Base-by-base conservation (phyloP, 306 rosid species). In the Luffa acutangula region DNA sequence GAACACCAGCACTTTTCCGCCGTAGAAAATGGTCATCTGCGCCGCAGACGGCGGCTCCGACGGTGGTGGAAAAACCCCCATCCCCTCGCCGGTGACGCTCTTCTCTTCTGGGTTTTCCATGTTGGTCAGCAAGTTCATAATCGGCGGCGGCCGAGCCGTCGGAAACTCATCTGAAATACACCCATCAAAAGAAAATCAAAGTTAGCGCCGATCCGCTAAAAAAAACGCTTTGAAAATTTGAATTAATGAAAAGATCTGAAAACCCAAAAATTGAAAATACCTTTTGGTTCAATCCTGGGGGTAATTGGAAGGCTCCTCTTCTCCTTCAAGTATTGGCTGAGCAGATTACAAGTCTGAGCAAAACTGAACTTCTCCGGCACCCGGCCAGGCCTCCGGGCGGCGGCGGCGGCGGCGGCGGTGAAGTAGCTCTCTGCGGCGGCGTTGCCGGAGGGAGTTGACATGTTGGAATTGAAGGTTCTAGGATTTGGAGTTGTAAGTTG, bases 271-370 rank as follows among this genome's bases (percentile, higher is more conserved):
- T 7, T 11, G 2, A 20, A 54, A 36, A 39, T 76, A 76, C 79
- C 67, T 76, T 76, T 76, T 20, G 79, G 63, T 51, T 74, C 78
- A 13, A 74, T 49, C 36, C 37, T 51, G 9, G 77, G 52, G 49
- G 21, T 43, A 12, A 84, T 60, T 41, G 43, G 87, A 75, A 87
- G 82, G 79, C 54, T 79, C 42, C 96, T 86, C 82, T 87, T 91
- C 83, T 92, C 97, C 90, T 89, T 94, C 97, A 94, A 78, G 75
- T 83, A 86, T 71, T 86, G 90, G 82, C 95, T 89, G 80, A 94
- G 46, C 7, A 91, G 86, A 72, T 80, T 88, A 77, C 97, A 92
- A 25, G 92, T 88, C 88, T 90, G 95, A 3, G 97, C 81, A 66
- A 94, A 92, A 78, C 83, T 89, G 52, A 89, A 81, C 81, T 82